Evolutionary conservation across 1,284 basidiomycete species (phyloP), one percentile per base, ranked within the genome.

Genomic region (Melampsora americana): DNA sequence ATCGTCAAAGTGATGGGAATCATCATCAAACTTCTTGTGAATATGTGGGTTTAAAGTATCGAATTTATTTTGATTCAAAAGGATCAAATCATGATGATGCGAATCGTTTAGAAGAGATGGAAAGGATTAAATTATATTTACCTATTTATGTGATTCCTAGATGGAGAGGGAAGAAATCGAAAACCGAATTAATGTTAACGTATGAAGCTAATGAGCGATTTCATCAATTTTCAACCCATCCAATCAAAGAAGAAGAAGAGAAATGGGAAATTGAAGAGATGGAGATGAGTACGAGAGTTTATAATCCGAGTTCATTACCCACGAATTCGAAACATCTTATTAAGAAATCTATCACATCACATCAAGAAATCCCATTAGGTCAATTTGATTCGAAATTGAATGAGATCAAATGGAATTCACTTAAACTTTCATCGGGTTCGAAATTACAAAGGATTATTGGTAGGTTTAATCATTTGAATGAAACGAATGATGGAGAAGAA

Each of bases 21-120:
- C n/a, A n/a, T n/a, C n/a, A n/a, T n/a, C n/a, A n/a, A n/a, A n/a
- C n/a, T n/a, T n/a, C n/a, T n/a, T n/a, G n/a, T n/a, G 18, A 62
- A 6, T 60, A 42, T 42, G n/a, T n/a, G 64, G 46, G 50, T 74
- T 26, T 68, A 46, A 74, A 74, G 50, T 74, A 74, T 30, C 62
- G 71, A 53, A 26, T 74, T 16, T 66, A 35, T 12, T 16, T 66
- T 26, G 71, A 74, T 56, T 28, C 32, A 7, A 60, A 70, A 35
- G 26, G 18, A 16, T 44, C 6, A 6, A 2, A 35, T 56, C 32
- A 30, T 3, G 68, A 62, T 0, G 5, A 14, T 0, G 69, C 35
- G 0, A 1, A 44, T 11, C 56, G n/a, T n/a, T n/a, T n/a, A n/a
- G n/a, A n/a, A n/a, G n/a, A n/a, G n/a, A n/a, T n/a, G n/a, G n/a